Base-by-base conservation (phyloP, 2,329 filamentous ascomycete species). In the Phyllosticta citrichinensis region DNA sequence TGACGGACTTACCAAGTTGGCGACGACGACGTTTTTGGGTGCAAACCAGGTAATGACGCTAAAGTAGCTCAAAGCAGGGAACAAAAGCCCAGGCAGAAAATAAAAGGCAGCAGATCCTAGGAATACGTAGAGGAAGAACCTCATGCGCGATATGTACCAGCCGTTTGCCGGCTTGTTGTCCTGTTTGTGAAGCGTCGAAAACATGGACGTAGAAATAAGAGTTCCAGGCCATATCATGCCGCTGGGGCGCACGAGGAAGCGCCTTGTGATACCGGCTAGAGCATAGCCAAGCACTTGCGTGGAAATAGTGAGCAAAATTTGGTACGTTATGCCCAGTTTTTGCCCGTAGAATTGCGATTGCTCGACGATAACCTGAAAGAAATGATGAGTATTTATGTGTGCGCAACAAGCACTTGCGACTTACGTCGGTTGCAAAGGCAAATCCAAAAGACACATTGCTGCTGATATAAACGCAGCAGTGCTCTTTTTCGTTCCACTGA, bases 191-290 rank as follows among this genome's bases (percentile, higher is more conserved):
- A 96, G 79, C 0, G 89, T 93, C 3, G 86, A 87, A 68, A 96
- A 94, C 88, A 96, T 92, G 67, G 90, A 87, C 0, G 89, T 90
- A 20, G 90, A 93, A 81, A 93, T 91, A 56, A 96, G 78, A 0
- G 91, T 95, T 22, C 88, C 87, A 1, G 91, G 91, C 91, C 91
- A 96, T 55, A 96, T 91, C 88, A 96, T 95, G 62, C 89, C 89
- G 64, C 88, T 89, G 0, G 91, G 91, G 25, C 89, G 84, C 27
- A 96, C 90, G 4, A 96, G 80, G 70, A 91, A 94, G 56, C 88
- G 84, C 62, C 90, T 81, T 1, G 89, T 89, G 52, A 96, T 79
- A 1, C 91, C 91, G 56, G 91, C 91, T 70, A 96, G 91, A 2
- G 90, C 86, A 71, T 95, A 95, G 14, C 91, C 91, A 35, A 95